Evolutionary conservation across 495 filamentous ascomycete species (phyloP), one percentile per base, ranked within the genome.

Genomic region (Neurospora sp.): DNA sequence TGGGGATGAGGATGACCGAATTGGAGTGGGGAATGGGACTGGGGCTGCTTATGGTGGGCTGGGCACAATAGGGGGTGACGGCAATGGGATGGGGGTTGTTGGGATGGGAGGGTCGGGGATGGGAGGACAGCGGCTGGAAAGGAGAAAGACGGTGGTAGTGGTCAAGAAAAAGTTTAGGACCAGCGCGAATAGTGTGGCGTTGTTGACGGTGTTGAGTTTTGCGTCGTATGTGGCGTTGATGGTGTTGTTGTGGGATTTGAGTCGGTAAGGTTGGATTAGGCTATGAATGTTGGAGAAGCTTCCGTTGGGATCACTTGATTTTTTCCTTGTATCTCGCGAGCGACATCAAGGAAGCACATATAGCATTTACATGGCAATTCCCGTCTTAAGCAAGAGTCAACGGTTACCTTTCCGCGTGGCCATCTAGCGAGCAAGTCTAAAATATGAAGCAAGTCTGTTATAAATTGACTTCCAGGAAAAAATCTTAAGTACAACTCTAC

Each of bases 151-250:
- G 53, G 31, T 65, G 73, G 82, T 82, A 39, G 81, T 83, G 38
- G 69, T 83, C 53, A 84, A 77, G 74, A 92, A 92, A 81, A 93
- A 89, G 76, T 98, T 99, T 79, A 88, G 96, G 75, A 98, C 94
- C 9, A 96, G 92, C 81, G 94, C 94, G 18, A 93, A 90, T 79
- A 88, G 85, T 61, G 92, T 98, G 35, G 86, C 94, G n/a, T 83
- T 95, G 70, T 85, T 98, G 78, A 95, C 92, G 45, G 84, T 82
- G n/a, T 81, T 98, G 76, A 96, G 92, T 79, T 82, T 97, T 39
- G 89, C 88, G 37, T 92, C 94, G 22, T 98, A 97, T 83, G 85
- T 89, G 35, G 91, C 88, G 72, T 84, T 98, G 78, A 84, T 97
- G 71, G 89, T 91, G 14, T 83, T 98, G 78, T 91, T 94, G 14